Percentiles rank a stretch among this genome's conserved stretches.
These are phyloP conservation scores for Lotmaria passim DNA, from an alignment of 208 protist genomes.

Conservation along the genomic window DNA sequence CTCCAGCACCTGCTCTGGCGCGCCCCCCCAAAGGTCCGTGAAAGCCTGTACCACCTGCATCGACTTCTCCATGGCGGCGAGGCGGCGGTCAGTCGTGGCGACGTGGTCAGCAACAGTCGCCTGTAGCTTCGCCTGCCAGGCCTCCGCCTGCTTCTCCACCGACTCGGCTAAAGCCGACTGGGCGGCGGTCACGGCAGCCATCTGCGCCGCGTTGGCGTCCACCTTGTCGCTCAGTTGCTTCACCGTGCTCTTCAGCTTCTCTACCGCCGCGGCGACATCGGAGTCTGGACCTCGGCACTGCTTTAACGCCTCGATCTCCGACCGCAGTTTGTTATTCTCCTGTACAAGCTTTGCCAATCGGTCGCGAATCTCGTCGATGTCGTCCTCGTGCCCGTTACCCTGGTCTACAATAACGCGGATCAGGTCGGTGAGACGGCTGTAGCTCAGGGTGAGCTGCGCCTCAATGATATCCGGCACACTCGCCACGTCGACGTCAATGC, in stretches of 20 bases:
- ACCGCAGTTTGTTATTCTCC: slow-evolving; percentile 62
- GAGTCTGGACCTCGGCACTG: slow-evolving; percentile 19
- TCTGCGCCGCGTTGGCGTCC: slow-evolving; percentile 19
- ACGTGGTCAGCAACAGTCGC: slow-evolving; percentile 15
- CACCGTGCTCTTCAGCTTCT: slow-evolving; percentile 26
- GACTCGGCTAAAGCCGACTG: slow-evolving; percentile 12
- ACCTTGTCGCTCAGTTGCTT: slow-evolving; percentile 18
- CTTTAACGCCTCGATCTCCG: slow-evolving; percentile 52
- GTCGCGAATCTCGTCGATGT: slow-evolving; percentile 65
- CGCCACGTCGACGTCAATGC: slow-evolving; percentile 70
- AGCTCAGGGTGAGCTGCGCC: slow-evolving; percentile 90
- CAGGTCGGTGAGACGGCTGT: slow-evolving; percentile 81
- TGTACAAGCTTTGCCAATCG: slow-evolving; percentile 49
- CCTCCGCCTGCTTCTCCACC: slow-evolving; percentile 26
- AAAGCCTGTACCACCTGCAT: slow-evolving; percentile 42
- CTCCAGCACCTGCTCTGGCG: slow-evolving; percentile 37
- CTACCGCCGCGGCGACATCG: neutral
- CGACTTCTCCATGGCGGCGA: slow-evolving; percentile 24
- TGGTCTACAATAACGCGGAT: slow-evolving; percentile 84
- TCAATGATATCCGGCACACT: slow-evolving; percentile 90
- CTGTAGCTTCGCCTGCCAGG: slow-evolving; percentile 23
- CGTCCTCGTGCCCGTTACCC: slow-evolving; percentile 82
- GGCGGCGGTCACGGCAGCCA: slow-evolving; percentile 3
- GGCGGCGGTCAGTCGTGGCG: slow-evolving; percentile 6
- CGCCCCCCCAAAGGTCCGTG: slow-evolving; percentile 60